phyloP scores from a whole-genome alignment of 106 monocot species.

The Apostasia shenzhenica region DNA sequence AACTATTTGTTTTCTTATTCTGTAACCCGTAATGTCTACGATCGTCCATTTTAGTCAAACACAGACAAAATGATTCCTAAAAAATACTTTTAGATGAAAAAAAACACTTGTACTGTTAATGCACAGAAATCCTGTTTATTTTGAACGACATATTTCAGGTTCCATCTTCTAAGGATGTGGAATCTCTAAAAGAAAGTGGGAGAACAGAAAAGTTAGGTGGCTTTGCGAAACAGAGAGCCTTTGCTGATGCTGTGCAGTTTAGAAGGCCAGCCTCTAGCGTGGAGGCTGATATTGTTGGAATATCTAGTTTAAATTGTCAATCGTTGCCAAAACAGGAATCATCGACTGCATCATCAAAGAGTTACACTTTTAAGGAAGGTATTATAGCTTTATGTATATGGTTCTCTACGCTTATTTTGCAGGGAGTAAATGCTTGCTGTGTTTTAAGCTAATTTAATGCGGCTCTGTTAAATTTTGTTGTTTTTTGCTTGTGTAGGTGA shows the following conservation, averaged over 20 bases:
- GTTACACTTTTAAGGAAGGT: constrained; percentile 56
- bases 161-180: constrained; percentile 50
- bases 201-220: constrained; percentile 41
- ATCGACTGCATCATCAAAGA: constrained; percentile 44
- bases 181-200: constrained; percentile 56
- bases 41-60: background rate
- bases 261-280: constrained; percentile 52
- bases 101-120: background rate
- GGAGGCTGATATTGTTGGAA: constrained; percentile 48
- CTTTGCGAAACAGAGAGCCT: constrained; percentile 46
- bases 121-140: too few species aligned
- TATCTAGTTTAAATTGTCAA: constrained; percentile 8
- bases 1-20: too few species aligned
- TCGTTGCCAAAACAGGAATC: constrained; percentile 36
- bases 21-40: background rate
- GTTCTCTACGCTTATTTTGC: background rate
- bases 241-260: constrained; percentile 22
- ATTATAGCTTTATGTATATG: constrained; percentile 1
- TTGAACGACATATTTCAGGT: constrained; percentile 17
- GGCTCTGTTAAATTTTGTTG: too few species aligned
- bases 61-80: too few species aligned
- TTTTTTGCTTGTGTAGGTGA: constrained; percentile 45
- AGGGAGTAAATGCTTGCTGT: too few species aligned
- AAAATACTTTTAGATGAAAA: background rate
- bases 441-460: too few species aligned